Base-by-base conservation (phyloP, 352 stramenopile species). In the Pythium dissimile region DNA sequence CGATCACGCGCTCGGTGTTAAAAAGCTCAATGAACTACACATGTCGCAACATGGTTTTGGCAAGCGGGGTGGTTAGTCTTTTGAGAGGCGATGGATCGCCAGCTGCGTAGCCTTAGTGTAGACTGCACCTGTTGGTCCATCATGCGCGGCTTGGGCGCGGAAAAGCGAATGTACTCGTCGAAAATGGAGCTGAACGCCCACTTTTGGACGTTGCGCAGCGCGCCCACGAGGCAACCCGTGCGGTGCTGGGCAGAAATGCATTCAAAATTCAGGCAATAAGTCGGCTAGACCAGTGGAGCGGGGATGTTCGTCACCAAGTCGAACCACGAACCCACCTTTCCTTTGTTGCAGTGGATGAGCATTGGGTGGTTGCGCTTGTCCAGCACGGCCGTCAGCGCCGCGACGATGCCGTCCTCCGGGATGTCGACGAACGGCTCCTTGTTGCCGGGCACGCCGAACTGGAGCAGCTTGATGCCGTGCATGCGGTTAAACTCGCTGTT, bases 361-460 rank as follows among this genome's bases (percentile, higher is more conserved):
- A 94, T 89, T 18, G 84, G 84, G 59, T 90, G 84, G 57, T 95
- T 94, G 49, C 84, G 77, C 56, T 80, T 81, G 62, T 95, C 84
- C 15, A 95, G 72, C 49, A 95, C 78, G 38, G 79, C 74, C 38
- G 80, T 84, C 3, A 95, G 62, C 39, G 82, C 84, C 10, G 74
- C 71, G 10, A 85, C 72, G 58, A 95, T 92, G 32, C 78, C 82
- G 37, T 87, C 73, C 59, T 94, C 80, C 4, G 82, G 79, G 45
- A 95, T 95, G 62, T 92, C 84, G 43, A 94, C 84, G 35, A 95
- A 95, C 11, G 84, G 84, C 34, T 93, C 84, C 73, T 90, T 95
- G 66, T 95, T 95, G 45, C 86, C 86, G 0, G 84, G 82, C 10
- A 95, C 82, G 28, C 86, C 86, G 48, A 92, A 92, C 61, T 92